phyloP scores from a whole-genome alignment of 208 protist species.

The Phytomonas sp. region DNA sequence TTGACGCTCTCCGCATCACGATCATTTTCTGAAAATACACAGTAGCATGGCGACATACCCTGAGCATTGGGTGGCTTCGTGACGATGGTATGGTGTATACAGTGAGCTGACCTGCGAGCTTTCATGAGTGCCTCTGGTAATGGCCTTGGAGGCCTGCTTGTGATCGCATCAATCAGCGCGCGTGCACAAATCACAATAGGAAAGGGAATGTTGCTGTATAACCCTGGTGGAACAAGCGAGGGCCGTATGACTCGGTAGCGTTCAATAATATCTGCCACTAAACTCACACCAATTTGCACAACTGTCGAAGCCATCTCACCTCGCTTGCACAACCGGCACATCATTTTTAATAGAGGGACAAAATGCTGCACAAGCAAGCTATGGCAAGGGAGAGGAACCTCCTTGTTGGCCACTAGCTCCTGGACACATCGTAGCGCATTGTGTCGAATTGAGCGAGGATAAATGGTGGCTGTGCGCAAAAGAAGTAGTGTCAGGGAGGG shows the following conservation, averaged over 20 bases:
- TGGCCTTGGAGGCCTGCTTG: constrained; percentile 46
- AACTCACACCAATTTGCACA: constrained; percentile 75
- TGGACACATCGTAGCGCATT: constrained; percentile 62
- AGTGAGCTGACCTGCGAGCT: constrained; percentile 34
- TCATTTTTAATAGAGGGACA: constrained; percentile 55
- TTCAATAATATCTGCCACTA: constrained; percentile 67
- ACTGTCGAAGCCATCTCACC: constrained; percentile 59
- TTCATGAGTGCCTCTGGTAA: constrained; percentile 49
- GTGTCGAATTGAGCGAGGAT: constrained; percentile 57
- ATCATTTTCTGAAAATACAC: constrained; percentile 47
- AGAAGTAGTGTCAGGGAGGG: constrained; percentile 48
- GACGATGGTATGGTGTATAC: constrained; percentile 39
- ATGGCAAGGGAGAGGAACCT: constrained; percentile 49
- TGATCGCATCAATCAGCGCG: constrained; percentile 40
- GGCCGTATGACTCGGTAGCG: constrained; percentile 30
- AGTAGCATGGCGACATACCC: constrained; percentile 20
- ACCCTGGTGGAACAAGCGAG: constrained; percentile 1
- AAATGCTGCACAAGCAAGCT: constrained; percentile 43
- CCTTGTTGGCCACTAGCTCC: constrained; percentile 45
- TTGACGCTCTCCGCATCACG: constrained; percentile 41
- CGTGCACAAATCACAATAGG: constrained; percentile 56
- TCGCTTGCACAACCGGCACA: constrained; percentile 55
- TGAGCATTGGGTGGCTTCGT: constrained; percentile 11
- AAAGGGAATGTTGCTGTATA: constrained; percentile 46
- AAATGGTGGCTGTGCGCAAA: constrained; percentile 55